phyloP scores from a whole-genome alignment of 352 stramenopile species.

The Phytophthora tentaculata region DNA sequence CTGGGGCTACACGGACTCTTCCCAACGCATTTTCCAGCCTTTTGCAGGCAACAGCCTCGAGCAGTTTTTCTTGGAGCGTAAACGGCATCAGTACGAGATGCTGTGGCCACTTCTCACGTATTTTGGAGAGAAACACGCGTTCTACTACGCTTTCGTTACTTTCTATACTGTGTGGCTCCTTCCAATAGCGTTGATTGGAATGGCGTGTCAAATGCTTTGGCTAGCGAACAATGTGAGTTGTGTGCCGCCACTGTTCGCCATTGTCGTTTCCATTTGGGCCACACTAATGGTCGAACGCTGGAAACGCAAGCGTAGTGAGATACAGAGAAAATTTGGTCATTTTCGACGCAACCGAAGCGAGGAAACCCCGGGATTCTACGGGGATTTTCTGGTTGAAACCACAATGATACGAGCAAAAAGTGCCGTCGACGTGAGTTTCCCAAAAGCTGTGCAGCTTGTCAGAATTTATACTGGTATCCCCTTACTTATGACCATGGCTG shows the following conservation, averaged over 20 bases:
- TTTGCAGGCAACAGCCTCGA: slow-evolving; percentile 50
- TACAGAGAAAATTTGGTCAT: slow-evolving; percentile 83
- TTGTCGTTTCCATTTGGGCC: slow-evolving; percentile 88
- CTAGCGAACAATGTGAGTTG: slow-evolving; percentile 37
- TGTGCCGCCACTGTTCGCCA: slow-evolving; percentile 56
- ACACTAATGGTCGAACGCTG: slow-evolving; percentile 89
- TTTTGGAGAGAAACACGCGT: slow-evolving; percentile 83
- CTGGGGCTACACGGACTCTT: slow-evolving; percentile 55
- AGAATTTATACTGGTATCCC: slow-evolving; percentile 68
- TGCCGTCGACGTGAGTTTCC: slow-evolving; percentile 65
- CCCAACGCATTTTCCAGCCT: slow-evolving; percentile 56
- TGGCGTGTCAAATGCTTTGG: slow-evolving; percentile 58
- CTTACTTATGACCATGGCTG: slow-evolving; percentile 60
- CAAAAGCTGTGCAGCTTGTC: slow-evolving; percentile 59
- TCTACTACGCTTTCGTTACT: slow-evolving; percentile 78
- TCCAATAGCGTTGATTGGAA: slow-evolving; percentile 56
- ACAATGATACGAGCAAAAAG: slow-evolving; percentile 36
- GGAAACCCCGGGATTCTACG: slow-evolving; percentile 60
- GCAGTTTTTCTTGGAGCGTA: slow-evolving; percentile 71
- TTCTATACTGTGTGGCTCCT: slow-evolving; percentile 83
- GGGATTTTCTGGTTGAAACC: slow-evolving; percentile 70
- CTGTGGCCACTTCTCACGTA: slow-evolving; percentile 83
- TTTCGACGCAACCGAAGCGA: slow-evolving; percentile 67
- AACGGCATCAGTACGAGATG: slow-evolving; percentile 77
- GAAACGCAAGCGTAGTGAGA: slow-evolving; percentile 89